A percentile compares a stretch with the other conserved stretches of the same genome.
phyloP scores from a whole-genome alignment of 2,329 filamentous ascomycete species.

The Pyrenochaeta sp. region DNA sequence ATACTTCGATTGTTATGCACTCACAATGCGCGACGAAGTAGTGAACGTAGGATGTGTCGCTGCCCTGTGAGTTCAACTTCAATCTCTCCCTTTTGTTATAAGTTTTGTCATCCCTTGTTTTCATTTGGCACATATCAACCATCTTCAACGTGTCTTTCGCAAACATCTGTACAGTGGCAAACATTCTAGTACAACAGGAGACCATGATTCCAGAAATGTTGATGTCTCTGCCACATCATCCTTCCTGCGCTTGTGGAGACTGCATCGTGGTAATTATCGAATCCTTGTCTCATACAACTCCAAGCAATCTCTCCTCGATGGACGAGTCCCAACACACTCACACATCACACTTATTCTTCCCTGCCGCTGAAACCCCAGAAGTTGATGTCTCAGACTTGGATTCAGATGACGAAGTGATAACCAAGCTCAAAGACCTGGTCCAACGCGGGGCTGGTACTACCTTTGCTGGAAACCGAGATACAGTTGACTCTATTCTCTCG shows the following conservation, averaged over 20 bases:
- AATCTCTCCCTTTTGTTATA: not conserved
- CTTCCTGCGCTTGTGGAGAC: not conserved
- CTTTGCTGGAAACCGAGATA: not conserved
- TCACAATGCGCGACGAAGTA: too few relatives aligned
- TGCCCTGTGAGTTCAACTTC: not conserved
- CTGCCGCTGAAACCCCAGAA: not conserved
- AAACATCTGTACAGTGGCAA: not conserved
- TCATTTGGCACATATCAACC: not conserved
- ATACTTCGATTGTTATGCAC: too few relatives aligned
- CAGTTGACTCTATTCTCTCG: not conserved
- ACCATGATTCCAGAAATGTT: not conserved
- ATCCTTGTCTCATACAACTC: not conserved
- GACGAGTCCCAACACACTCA: not conserved
- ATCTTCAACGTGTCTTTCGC: not conserved
- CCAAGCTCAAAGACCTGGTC: not conserved
- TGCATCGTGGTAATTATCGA: not conserved
- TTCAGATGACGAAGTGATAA: not conserved
- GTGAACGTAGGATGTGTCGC: too few relatives aligned
- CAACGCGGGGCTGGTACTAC: not conserved
- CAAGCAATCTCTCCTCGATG: not conserved
- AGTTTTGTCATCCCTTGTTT: not conserved
- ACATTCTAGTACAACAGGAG: not conserved
- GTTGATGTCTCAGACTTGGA: not conserved
- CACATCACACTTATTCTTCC: not conserved
- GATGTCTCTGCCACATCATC: not conserved